Evolutionary conservation across 129 eudicot species (phyloP).

Genomic region (Lactuca saligna): DNA sequence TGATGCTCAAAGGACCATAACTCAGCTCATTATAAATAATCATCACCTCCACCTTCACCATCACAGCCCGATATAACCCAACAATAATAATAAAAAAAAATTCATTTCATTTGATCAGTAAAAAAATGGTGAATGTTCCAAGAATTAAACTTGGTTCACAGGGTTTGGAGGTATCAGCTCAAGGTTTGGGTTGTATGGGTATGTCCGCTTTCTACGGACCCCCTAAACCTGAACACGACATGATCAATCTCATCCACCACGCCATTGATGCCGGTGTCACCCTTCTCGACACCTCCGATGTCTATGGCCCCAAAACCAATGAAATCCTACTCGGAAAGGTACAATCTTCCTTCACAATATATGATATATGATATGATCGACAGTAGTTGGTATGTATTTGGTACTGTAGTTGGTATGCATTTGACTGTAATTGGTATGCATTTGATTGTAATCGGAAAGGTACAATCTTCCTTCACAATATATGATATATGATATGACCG

Average conservation of each 20-base stretch:
- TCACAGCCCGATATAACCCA: neutral
- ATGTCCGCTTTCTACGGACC: conserved; percentile 45
- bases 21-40: neutral
- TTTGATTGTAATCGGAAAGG: too few relatives aligned
- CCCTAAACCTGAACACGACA: conserved; percentile 44
- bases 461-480: too few relatives aligned
- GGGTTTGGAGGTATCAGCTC: conserved; percentile 41
- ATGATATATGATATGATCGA: too few relatives aligned
- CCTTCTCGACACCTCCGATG: conserved; percentile 45
- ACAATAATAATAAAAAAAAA: neutral
- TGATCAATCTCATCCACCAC: conserved; percentile 43
- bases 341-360: too few relatives aligned
- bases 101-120: neutral
- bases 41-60: neutral
- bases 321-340: conserved; percentile 49
- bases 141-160: conserved; percentile 44
- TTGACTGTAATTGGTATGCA: too few relatives aligned
- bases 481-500: too few relatives aligned
- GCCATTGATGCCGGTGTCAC: conserved; percentile 47
- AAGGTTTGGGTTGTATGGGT: conserved; percentile 48
- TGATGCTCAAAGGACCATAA: neutral
- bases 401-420: neutral
- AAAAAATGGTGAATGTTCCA: conserved; percentile 13
- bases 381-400: neutral
- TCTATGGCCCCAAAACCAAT: conserved; percentile 51